Base-by-base conservation (phyloP, 1,139 yeast genomes). In the Geotrichum phurueaensis region DNA sequence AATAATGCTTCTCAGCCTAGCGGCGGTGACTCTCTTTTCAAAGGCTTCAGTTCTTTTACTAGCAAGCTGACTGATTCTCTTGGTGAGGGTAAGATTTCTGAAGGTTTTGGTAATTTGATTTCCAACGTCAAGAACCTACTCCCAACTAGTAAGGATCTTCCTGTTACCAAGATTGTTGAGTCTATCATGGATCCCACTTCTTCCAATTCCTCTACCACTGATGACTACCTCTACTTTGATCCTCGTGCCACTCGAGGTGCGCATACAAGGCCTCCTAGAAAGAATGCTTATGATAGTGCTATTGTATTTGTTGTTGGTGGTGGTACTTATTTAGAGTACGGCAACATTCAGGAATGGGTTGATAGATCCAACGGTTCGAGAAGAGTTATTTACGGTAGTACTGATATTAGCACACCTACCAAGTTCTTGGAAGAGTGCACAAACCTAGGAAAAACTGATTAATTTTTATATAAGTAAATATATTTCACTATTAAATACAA, bases 221-320 rank as follows among this genome's bases (percentile, higher is more conserved):
- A 92, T 70, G 96, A 89, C 67, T 94, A 94, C 72, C 76, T 94
- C 62, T 92, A 86, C 71, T 87, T 89, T 70, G 98, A 94, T 72
- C 97, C 99, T 31, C 86, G 84, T 67, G 77, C 81, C 54, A 85
- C 89, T 4, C 82, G 98, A 66, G 98, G 98, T 3, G 87, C 96
- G 1, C 92, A 87, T 67, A 83, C 96, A 7, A 85, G 88, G 68
- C 95, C 92, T 51, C 97, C 98, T 47, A 87, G 86, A 72, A 84
- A 96, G 71, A 91, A 87, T 68, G 78, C 86, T 15, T 90, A 89
- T 71, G 84, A 83, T 64, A 95, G 90, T 66, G 84, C 96, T 2
- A 77, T 89, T 60, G 96, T 94, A 20, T 95, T 94, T 73, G 89
- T 91, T 57, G 92, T 95, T 62, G 99, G 99, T 23, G 99, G 99